Base-by-base conservation (phyloP, 306 rosid genomes). In the Neltuma alba region DNA sequence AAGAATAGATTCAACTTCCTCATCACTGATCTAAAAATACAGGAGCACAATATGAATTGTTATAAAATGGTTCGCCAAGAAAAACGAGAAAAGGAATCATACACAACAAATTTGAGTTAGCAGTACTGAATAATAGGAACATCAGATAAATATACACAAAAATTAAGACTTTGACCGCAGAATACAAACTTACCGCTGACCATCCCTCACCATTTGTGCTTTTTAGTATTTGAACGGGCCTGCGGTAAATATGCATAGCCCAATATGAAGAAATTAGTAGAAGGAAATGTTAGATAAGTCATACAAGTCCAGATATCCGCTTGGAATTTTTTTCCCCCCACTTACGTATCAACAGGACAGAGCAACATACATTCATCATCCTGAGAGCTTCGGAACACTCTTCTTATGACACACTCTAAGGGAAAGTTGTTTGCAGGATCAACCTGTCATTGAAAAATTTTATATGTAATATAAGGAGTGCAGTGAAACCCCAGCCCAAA, bases 301-400 rank as follows among this genome's bases (percentile, higher is more conserved):
- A 64, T 57, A 38, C 20, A 31, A 57, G 20, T 11, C 20, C 3
- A 30, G 34, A 68, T 25, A 68, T 68, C 72, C 40, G 7, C 11
- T 23, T 25, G n/a, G 9, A 54, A 65, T 18, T 36, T 10, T n/a
- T 68, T 61, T 27, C 31, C 9, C 66, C 58, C 18, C 30, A 88
- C 98, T 92, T 85, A 94, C 98, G 89, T 91, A 81, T 94, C 98
- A 80, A 85, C 93, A 12, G 98, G 98, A 84, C 92, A 91, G 34
- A 94, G 89, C 81, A 94, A 83, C 94, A 94, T 83, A 79, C 97
- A 94, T 70, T 92, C 94, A 38, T 87, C 90, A 57, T 92, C 92
- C 54, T 79, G 78, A 8, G 98, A 92, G 79, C 93, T 94, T 86
- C 80, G 88, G 83, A 92, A 92, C 33, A 91, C 88, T 85, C 98